Evolutionary conservation across 805 yeast genomes (phyloP), one percentile per base, ranked within the genome.

Genomic region (Saccharomycopsis sp.): DNA sequence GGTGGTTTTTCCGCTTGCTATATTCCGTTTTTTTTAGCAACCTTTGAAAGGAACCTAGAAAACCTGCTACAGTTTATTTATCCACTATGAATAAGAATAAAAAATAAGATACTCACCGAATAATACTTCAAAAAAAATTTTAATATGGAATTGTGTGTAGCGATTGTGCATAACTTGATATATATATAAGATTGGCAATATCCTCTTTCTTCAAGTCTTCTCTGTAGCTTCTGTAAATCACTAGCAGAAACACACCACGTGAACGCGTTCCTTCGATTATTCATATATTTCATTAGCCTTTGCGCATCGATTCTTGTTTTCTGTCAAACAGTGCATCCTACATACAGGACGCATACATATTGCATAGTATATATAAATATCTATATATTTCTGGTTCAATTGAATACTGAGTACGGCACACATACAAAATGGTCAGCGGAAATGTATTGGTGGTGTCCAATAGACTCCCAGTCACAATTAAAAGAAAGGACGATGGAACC

Each of bases 361-460:
- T n/a, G n/a, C n/a, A n/a, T n/a, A n/a, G n/a, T n/a, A n/a, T n/a
- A n/a, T n/a, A n/a, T n/a, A n/a, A n/a, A n/a, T n/a, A n/a, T n/a
- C n/a, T n/a, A n/a, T n/a, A n/a, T n/a, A n/a, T n/a, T n/a, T n/a
- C n/a, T n/a, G n/a, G n/a, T n/a, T n/a, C n/a, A n/a, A n/a, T n/a
- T n/a, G n/a, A n/a, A n/a, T n/a, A n/a, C n/a, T n/a, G n/a, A n/a
- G n/a, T n/a, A n/a, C n/a, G n/a, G n/a, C n/a, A n/a, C n/a, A n/a
- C n/a, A 29, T 29, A 29, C 9, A 57, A 47, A 55, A 64, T 64
- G 62, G 65, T 66, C 23, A 62, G 68, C 47, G 89, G 89, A 3
- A 88, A 89, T 69, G 93, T 94, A 25, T 72, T 94, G 42, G 97
- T 96, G 3, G 96, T 94, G 1, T 91, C 97, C 8, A 94, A 94